Evolutionary conservation across 108 stramenopile genomes (phyloP), one percentile per base, ranked within the genome.

Genomic region (Cyclotella kingstonii): DNA sequence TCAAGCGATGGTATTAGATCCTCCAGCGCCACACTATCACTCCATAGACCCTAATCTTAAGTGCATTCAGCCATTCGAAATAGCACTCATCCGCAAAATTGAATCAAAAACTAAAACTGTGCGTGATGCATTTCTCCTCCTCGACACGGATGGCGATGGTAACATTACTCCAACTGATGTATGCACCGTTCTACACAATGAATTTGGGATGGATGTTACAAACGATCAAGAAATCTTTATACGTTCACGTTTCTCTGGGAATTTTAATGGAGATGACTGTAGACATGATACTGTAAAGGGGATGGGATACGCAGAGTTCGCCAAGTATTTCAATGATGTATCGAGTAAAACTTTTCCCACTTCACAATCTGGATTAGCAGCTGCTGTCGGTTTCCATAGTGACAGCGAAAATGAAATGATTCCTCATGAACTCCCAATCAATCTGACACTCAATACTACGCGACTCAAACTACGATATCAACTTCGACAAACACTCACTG

Each of bases 111-210:
- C 71, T 14, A 60, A 5, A 27, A 42, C 57, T 0, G 50, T 73
- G n/a, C 59, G 52, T 33, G 64, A 67, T 48, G 65, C 71, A 18
- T 73, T 73, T 47, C 71, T 66, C 46, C 55, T 73, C n/a, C 65
- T 73, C 29, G 71, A 73, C 65, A 23, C 21, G 0, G 71, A 73
- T 36, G 65, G 71, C 31, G 65, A 73, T 38, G 71, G 71, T 12
- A 26, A 33, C 26, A 51, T 73, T 18, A 52, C 71, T 14, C 64
- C 57, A 0, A 28, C 19, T 5, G 71, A 73, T 58, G 25, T 73
- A 23, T 33, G 58, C 49, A 60, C 66, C 5, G 71, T 61, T 23
- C 65, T 73, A 12, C 71, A 73, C 53, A 73, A 73, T 36, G 59
- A 66, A 35, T 61, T 73, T 15, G 65, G 65, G 12, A 33, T 73